Base-by-base conservation (phyloP, 2,329 filamentous ascomycete species). In the Botrytis paeoniae region DNA sequence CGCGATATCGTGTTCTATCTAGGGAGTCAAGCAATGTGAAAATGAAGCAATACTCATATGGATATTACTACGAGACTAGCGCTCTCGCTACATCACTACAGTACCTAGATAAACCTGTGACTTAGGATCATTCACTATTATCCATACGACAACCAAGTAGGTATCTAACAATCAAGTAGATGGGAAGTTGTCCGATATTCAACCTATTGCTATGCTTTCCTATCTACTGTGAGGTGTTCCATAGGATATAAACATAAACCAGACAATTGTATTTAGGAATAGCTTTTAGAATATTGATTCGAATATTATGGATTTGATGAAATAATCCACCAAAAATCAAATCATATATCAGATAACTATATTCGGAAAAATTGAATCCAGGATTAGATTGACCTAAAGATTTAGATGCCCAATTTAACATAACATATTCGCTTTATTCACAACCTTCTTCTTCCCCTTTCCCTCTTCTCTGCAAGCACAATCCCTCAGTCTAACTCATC, bases 191-290 rank as follows among this genome's bases (percentile, higher is more conserved):
- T 48, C 9, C 6, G 22, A 3, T 12, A 25, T 48, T 25, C 45
- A 54, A 7, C 14, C 25, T 16, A 54, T 16, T 7, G 12, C n/a
- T 4, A 51, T 12, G n/a, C 10, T 14, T 6, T n/a, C 1, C 48
- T 12, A 51, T 51, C 48, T n/a, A 14, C 48, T 12, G 4, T n/a
- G 45, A 25, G 4, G 10, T 25, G 10, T 1, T 25, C 1, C 22
- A 25, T 25, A 12, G 10, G 45, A 51, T 5, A 51, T 6, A 12
- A 25, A 51, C 48, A n/a, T 6, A 14, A 51, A 45, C 18, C 18
- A 20, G 7, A 45, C 43, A 0, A 45, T 45, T 20, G 7, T 0
- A 20, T 2, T 2, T 3, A 7, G 2, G 18, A 43, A 7, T 20
- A 8, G 1, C 18, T 8, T 43, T 43, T 9, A 18, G 6, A 22